These are phyloP conservation scores for Anethum foeniculum DNA, from an alignment of 140 eudicot species.

Conservation along the genomic window DNA sequence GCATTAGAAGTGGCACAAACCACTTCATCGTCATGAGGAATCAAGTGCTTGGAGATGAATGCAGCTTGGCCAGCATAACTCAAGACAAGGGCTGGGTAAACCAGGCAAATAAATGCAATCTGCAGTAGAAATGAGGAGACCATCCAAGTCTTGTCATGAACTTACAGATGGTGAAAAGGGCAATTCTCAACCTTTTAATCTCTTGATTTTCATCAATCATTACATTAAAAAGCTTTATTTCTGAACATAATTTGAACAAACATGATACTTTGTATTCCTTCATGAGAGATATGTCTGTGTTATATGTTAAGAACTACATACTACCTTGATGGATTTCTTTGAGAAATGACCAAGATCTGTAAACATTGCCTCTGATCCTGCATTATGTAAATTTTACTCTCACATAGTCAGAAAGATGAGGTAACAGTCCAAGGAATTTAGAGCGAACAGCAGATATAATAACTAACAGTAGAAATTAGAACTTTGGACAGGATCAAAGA, in stretches of 20 bases:
- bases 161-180: not conserved
- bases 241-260: not conserved
- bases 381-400: not conserved
- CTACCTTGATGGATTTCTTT: slow-evolving; percentile 48
- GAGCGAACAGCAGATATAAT: not conserved
- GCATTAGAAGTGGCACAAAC: not conserved
- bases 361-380: slow-evolving; percentile 58
- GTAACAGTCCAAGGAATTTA: not conserved
- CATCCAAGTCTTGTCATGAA: not conserved
- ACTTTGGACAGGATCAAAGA: slow-evolving; percentile 2
- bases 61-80: slow-evolving; percentile 60
- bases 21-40: not conserved
- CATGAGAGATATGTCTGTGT: not conserved
- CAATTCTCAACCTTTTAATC: not conserved
- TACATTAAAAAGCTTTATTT: not conserved
- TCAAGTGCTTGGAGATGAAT: slow-evolving; percentile 25
- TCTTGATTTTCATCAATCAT: not conserved
- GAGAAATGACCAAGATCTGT: slow-evolving; percentile 59
- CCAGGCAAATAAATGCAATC: slow-evolving; percentile 38
- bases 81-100: slow-evolving; percentile 46
- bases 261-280: not conserved
- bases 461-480: not conserved
- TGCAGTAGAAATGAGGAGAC: slow-evolving; percentile 17
- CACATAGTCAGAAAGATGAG: not conserved
- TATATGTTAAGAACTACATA: not conserved